Base-by-base conservation (phyloP, 2,329 filamentous ascomycete species). In the Alternaria novae-zelandiae region DNA sequence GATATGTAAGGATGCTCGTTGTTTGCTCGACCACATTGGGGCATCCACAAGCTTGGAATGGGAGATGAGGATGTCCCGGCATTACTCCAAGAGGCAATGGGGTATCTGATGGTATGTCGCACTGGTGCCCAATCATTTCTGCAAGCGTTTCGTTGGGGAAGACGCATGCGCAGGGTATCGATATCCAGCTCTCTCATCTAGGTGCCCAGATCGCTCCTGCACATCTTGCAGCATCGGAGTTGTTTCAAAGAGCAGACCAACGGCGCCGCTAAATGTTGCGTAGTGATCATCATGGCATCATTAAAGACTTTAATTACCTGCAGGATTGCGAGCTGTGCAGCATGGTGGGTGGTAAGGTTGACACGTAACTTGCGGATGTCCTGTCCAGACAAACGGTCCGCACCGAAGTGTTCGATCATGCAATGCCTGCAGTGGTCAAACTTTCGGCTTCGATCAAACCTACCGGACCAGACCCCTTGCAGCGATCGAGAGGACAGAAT, bases 261-360 rank as follows among this genome's bases (percentile, higher is more conserved):
- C 49, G 13, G 36, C 20, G 21, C 32, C 28, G 20, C 30, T 20
- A 53, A 53, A 41, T 32, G 30, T n/a, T 36, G 20, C 32, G 49
- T n/a, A 53, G 28, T 21, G 30, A 13, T 53, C 49, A 53, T 53
- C 49, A 53, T 53, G 49, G 49, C 49, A 53, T 53, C 49, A 53
- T 53, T 21, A 28, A 23, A 41, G 49, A 25, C 28, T 36, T 36
- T 15, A 32, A 21, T 41, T 30, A 32, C 9, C 30, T 53, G 20
- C 49, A 36, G 49, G 30, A 41, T 53, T 20, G 20, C 20, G n/a
- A 32, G 15, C 20, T 53, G 20, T 21, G 20, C 20, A 23, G 44
- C 20, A 46, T 47, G 49, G 30, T 23, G 20, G 30, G 49, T 23
- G 23, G 28, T 53, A 53, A 53, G 20, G 30, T 53, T 53, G 49